Evolutionary conservation across 495 filamentous ascomycete species (phyloP).

Genomic region (Rostrohypoxylon terebratum): DNA sequence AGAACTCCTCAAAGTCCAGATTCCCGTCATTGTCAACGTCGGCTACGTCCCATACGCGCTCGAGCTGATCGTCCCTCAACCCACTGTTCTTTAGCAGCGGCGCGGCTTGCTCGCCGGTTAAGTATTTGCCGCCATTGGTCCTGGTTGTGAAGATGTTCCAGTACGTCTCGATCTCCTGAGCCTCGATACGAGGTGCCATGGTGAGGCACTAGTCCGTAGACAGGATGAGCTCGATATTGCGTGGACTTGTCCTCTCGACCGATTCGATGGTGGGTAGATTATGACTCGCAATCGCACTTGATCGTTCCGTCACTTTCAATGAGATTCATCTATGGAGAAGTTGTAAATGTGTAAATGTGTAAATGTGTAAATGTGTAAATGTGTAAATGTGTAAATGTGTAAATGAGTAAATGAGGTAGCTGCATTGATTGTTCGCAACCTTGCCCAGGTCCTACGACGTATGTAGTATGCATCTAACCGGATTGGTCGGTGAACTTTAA

Average conservation of each 20-base stretch:
- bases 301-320: neutral
- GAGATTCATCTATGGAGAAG: neutral
- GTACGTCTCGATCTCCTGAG: conserved; percentile 96
- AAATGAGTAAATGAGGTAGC: conserved; percentile 18
- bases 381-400: too few species aligned
- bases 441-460: conserved; percentile 4
- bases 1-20: conserved; percentile 99
- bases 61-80: conserved; percentile 92
- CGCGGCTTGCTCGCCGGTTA: conserved; percentile 92
- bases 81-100: conserved; percentile 95
- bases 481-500: conserved; percentile 8
- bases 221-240: conserved; percentile 11
- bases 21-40: conserved; percentile 97
- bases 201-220: conserved; percentile 26
- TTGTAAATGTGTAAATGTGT: conserved; percentile 8
- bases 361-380: too few species aligned
- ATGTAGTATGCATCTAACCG: conserved; percentile 40
- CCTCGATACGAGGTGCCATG: conserved; percentile 87
- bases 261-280: conserved; percentile 4
- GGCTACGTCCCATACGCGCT: conserved; percentile 96
- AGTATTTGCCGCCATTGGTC: conserved; percentile 80
- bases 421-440: conserved; percentile 11
- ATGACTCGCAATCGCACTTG: neutral
- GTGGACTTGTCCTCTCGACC: neutral
- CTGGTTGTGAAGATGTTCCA: conserved; percentile 98